These are phyloP conservation scores for Diaporthe aspalathi DNA, from an alignment of 2,329 filamentous ascomycete genomes.

Conservation along the genomic window DNA sequence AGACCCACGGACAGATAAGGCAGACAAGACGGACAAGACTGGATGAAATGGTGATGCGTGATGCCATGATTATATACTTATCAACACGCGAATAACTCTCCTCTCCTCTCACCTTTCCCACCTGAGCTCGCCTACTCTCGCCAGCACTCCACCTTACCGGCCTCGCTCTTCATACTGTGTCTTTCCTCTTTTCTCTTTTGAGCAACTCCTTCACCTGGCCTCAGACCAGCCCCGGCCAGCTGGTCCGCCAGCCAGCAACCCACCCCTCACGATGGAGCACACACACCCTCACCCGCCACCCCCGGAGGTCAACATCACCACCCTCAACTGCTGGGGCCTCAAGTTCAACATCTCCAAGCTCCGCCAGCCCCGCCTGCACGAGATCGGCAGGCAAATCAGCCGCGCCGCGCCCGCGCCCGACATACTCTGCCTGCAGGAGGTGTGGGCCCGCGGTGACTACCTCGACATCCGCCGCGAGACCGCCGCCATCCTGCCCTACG, in stretches of 20 bases:
- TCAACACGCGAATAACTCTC: background rate
- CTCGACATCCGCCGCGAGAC: slow-evolving; percentile 79
- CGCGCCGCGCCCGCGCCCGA: slow-evolving; percentile 75
- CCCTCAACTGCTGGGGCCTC: slow-evolving; percentile 97
- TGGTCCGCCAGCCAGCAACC: too few species aligned
- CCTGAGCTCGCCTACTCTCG: background rate
- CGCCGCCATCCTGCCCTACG: slow-evolving; percentile 80
- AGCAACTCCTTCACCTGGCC: background rate
- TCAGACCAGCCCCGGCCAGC: background rate
- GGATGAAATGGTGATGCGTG: background rate
- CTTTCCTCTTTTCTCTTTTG: background rate
- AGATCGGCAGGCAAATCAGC: slow-evolving; percentile 87
- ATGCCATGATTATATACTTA: background rate
- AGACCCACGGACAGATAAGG: background rate
- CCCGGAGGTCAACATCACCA: slow-evolving; percentile 79
- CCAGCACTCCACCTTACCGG: background rate
- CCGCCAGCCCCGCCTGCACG: slow-evolving; percentile 79
- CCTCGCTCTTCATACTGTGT: background rate
- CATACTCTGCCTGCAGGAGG: slow-evolving; percentile 95
- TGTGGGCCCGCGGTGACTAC: slow-evolving; percentile 91
- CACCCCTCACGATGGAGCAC: slow-evolving; percentile 42
- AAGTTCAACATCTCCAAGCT: slow-evolving; percentile 81
- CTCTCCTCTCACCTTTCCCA: background rate
- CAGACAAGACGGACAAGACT: too few species aligned
- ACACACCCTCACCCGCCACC: slow-evolving; percentile 57